Conservation (phyloP, 1,284 basidiomycete genomes). For the Tremellales sp. region DNA sequence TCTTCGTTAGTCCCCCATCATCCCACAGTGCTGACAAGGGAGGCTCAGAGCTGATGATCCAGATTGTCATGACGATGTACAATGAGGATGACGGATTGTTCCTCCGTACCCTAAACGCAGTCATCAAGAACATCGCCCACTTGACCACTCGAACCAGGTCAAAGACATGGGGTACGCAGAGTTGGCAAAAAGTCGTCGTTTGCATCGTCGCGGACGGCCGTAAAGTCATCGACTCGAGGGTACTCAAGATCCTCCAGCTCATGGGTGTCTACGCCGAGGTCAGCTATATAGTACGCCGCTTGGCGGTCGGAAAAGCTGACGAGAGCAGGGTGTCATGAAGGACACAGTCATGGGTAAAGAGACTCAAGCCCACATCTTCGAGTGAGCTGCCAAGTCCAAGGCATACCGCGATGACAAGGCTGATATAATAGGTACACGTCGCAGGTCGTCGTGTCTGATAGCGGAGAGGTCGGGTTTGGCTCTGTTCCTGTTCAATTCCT, state of each 20-base stretch:
- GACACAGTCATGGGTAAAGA: constrained; percentile 87
- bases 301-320: constrained; percentile 13
- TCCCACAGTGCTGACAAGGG: background rate
- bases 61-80: constrained; percentile 90
- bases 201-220: constrained; percentile 89
- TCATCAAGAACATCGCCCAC: constrained; percentile 84
- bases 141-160: constrained; percentile 74
- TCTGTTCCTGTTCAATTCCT: constrained; percentile 84
- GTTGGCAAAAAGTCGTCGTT: constrained; percentile 93
- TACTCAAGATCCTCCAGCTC: constrained; percentile 50
- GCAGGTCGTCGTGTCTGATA: constrained; percentile 65
- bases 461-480: constrained; percentile 79
- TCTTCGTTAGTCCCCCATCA: constrained; percentile 56
- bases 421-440: constrained; percentile 63
- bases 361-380: constrained; percentile 89
- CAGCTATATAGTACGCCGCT: too few species aligned
- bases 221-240: constrained; percentile 74
- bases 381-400: constrained; percentile 54
- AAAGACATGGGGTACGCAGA: constrained; percentile 89
- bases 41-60: background rate
- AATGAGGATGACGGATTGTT: constrained; percentile 90
- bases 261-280: constrained; percentile 96
- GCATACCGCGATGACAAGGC: constrained; percentile 27
- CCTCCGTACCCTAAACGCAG: constrained; percentile 81
- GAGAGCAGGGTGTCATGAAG: constrained; percentile 84